Base-by-base conservation (phyloP, 2,329 filamentous ascomycete genomes). In the Orbilia brochopaga region DNA sequence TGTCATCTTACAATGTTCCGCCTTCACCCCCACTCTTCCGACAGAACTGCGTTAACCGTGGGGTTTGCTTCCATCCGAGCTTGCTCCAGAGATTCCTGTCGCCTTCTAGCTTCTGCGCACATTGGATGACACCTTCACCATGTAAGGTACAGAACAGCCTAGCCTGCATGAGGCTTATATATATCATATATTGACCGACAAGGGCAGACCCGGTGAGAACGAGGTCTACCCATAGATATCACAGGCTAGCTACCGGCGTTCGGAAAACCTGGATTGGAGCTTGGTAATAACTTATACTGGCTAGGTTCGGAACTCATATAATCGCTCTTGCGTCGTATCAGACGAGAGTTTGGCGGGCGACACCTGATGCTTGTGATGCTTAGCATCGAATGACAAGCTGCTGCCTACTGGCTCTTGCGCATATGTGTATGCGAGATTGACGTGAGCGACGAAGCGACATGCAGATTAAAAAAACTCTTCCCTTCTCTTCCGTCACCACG, bases 1-100 rank as follows among this genome's bases (percentile, higher is more conserved):
- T 32, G 57, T 69, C 64, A 57, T 69, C 52, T 55, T 13, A 24
- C 52, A 23, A 42, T 53, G 21, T 7, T 59, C 30, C 24, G 52
- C 19, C 44, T 52, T 59, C 52, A n/a, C 64, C 64, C 64, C 64
- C 57, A 60, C 50, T 42, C 32, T 64, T 24, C 40, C 51, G 55
- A 59, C 55, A 60, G n/a, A 40, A 32, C 50, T 15, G n/a, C n/a
- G n/a, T n/a, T n/a, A n/a, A n/a, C n/a, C 23, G 64, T 61, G 51
- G 57, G 51, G 56, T 57, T 51, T 56, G 51, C 35, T 59, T 35
- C 60, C 55, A 58, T 21, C 23, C 51, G 52, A 59, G 48, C 46
- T 56, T 32, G 4, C 27, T 32, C 8, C 27, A 3, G 27, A 8
- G 8, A 32, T 32, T 32, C 27, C 27, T 32, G 27, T 32, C n/a